Evolutionary conservation across 2,329 filamentous ascomycete genomes (phyloP).

Genomic region (Tolypocladium guangdongense): DNA sequence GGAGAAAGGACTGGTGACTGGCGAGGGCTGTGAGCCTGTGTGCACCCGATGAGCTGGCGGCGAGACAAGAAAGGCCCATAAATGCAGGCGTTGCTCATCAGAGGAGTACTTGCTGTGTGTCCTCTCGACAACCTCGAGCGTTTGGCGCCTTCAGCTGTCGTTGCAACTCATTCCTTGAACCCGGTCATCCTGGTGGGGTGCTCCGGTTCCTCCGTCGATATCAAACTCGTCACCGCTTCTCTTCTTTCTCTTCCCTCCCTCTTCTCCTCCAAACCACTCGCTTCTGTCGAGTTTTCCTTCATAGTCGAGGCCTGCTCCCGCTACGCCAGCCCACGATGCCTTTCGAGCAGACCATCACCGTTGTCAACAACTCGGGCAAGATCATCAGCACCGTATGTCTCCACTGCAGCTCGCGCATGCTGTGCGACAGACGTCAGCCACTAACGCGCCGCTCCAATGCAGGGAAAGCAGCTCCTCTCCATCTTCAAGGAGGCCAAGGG

Average conservation of each 20-base stretch:
- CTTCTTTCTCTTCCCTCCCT: too few species aligned
- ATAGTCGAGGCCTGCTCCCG: too few species aligned
- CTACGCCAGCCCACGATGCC: constrained; percentile 18
- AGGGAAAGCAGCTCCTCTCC: constrained; percentile 83
- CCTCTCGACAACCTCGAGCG: too few species aligned
- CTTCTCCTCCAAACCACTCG: neutral
- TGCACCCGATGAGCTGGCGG: neutral
- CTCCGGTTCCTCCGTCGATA: neutral
- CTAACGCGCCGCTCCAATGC: neutral
- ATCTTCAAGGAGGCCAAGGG: constrained; percentile 89
- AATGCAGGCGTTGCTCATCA: neutral
- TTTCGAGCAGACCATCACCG: constrained; percentile 65
- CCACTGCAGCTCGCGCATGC: neutral
- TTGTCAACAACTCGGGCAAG: constrained; percentile 85
- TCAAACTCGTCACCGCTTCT: neutral
- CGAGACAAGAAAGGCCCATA: neutral
- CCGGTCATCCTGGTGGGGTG: neutral
- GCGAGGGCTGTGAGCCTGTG: neutral
- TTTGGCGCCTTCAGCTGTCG: neutral
- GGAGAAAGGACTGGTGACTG: neutral
- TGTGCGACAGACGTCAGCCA: neutral
- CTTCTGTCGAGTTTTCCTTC: neutral
- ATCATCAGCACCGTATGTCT: constrained; percentile 72
- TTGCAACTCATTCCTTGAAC: too few species aligned
- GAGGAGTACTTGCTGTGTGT: neutral